Conservation (phyloP, 352 stramenopile species). For the Globisporangium camurandrum region DNA sequence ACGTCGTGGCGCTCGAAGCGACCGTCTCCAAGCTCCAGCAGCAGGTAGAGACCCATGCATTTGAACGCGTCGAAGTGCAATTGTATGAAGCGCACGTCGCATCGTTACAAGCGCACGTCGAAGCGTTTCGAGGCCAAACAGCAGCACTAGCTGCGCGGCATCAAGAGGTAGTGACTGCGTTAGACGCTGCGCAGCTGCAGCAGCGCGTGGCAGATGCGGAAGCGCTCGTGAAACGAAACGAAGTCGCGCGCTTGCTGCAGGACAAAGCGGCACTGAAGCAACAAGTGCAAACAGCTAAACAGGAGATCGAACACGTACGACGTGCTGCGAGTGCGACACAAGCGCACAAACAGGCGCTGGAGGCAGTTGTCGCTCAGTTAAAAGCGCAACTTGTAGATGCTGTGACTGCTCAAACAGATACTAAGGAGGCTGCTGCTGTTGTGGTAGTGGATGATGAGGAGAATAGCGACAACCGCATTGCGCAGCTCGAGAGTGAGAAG, state of each 20-base stretch:
- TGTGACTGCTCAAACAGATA: not conserved
- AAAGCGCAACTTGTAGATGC: too few relatives aligned
- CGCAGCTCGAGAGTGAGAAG: conserved; percentile 31
- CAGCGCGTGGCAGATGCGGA: conserved; percentile 8
- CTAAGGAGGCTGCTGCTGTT: too few relatives aligned
- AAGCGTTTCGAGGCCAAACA: conserved; percentile 15
- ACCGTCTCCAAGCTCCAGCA: too few relatives aligned
- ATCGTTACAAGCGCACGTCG: too few relatives aligned
- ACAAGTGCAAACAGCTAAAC: conserved; percentile 13
- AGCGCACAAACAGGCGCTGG: not conserved
- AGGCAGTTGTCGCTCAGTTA: too few relatives aligned
- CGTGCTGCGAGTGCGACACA: not conserved
- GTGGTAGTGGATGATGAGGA: not conserved
- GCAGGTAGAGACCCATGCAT: too few relatives aligned
- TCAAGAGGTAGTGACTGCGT: not conserved
- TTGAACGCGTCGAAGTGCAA: too few relatives aligned
- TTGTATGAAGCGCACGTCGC: too few relatives aligned
- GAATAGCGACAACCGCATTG: conserved; percentile 3
- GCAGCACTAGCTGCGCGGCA: conserved; percentile 20
- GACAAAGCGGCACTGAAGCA: conserved; percentile 30
- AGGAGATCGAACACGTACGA: too few relatives aligned
- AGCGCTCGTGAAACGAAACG: conserved; percentile 27
- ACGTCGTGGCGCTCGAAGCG: too few relatives aligned
- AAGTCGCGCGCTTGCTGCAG: conserved; percentile 14
- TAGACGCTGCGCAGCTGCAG: conserved; percentile 9